Conservation (phyloP, 2,329 filamentous ascomycete species). For the Thelonectria blattea region DNA sequence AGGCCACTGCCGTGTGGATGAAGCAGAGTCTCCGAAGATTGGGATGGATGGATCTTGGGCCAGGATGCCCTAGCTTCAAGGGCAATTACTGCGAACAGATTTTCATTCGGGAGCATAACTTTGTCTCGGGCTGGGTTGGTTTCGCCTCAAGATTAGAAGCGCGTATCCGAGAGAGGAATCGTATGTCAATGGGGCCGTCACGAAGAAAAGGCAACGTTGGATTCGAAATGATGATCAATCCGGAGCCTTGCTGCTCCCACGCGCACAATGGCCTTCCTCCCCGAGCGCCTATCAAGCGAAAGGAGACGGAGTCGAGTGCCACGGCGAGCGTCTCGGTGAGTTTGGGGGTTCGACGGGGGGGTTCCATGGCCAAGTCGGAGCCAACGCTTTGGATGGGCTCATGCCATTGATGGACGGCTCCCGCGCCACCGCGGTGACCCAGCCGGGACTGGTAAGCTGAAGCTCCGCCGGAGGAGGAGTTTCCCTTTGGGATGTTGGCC, state of each 20-base stretch:
- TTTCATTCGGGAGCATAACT: constrained; percentile 10
- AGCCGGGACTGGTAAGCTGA: constrained; percentile 20
- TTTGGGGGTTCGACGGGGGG: constrained; percentile 27
- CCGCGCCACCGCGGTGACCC: constrained; percentile 33
- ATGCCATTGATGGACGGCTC: constrained; percentile 24
- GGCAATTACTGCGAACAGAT: constrained; percentile 32
- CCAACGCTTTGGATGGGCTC: constrained; percentile 27
- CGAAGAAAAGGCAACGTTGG: constrained; percentile 9
- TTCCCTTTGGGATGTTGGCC: constrained; percentile 15
- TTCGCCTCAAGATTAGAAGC: constrained; percentile 17
- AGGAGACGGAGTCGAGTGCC: constrained; percentile 23
- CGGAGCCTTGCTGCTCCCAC: constrained; percentile 11
- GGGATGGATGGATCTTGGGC: constrained; percentile 15
- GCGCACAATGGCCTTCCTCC: constrained; percentile 1
- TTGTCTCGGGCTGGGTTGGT: constrained; percentile 12
- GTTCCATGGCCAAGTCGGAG: constrained; percentile 21
- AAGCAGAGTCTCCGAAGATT: not conserved
- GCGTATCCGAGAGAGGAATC: constrained; percentile 18
- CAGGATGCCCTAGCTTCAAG: constrained; percentile 22
- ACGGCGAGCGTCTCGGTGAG: constrained; percentile 35
- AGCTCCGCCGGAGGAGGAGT: constrained; percentile 12
- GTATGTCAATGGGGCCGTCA: constrained; percentile 31
- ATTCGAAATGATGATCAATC: constrained; percentile 23
- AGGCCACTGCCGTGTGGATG: constrained; percentile 16
- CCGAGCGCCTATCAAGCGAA: constrained; percentile 24